A percentile compares a stretch with the other conserved stretches of the same genome.
Conservation (phyloP, 2,329 filamentous ascomycete genomes). For the Dendryphion nanum region DNA sequence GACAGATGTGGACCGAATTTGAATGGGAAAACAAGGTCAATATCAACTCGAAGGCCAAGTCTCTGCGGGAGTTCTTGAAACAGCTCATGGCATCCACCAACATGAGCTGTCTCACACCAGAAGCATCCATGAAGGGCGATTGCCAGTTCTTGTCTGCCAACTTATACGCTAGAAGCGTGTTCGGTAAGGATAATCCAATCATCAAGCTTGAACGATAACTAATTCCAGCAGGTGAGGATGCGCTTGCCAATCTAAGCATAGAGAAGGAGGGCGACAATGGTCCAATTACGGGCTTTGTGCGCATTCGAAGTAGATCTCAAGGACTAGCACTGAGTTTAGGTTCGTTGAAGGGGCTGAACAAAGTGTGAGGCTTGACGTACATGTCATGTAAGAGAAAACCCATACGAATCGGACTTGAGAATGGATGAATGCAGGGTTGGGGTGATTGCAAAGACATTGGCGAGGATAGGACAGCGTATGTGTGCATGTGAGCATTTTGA, state of each 20-base stretch:
- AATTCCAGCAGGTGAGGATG: conserved; percentile 77
- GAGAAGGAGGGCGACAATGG: conserved; percentile 96
- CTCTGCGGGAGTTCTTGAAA: conserved; percentile 84
- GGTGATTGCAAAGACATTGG: too few species aligned
- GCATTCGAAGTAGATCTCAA: conserved; percentile 96
- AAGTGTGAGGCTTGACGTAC: too few species aligned
- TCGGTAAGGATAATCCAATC: conserved; percentile 66
- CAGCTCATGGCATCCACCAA: conserved; percentile 97
- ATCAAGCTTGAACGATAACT: background rate
- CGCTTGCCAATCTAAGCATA: conserved; percentile 93
- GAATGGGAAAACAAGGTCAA: conserved; percentile 99
- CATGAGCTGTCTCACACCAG: conserved; percentile 96
- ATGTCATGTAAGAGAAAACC: too few species aligned
- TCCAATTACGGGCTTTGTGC: conserved; percentile 93
- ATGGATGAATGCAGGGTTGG: too few species aligned
- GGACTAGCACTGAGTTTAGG: conserved; percentile 91
- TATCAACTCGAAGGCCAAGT: conserved; percentile 96
- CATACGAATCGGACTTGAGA: too few species aligned
- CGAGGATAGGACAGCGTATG: conserved; percentile 1
- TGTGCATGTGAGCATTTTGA: background rate
- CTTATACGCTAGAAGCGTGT: conserved; percentile 92
- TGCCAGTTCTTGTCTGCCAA: conserved; percentile 98
- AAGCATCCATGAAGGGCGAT: conserved; percentile 93
- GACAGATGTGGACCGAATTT: conserved; percentile 99
- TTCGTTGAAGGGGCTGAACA: conserved; percentile 86